Conservation (phyloP, 2,329 filamentous ascomycete species). For the Fusarium hostae region DNA sequence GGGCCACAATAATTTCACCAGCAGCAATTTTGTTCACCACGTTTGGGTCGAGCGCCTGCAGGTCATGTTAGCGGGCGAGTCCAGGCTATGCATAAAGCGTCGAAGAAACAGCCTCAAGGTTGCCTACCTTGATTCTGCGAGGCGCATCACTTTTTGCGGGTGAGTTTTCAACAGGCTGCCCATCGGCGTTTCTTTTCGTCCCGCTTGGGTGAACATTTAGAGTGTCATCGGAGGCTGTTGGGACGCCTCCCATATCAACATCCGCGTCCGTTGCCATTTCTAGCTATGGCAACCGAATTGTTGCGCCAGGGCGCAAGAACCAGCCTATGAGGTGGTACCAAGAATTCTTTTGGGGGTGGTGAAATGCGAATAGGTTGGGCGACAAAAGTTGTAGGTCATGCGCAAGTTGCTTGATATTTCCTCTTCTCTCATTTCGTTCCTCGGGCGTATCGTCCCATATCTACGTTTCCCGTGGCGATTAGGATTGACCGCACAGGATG, state of each 20-base stretch:
- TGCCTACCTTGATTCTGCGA: constrained; percentile 62
- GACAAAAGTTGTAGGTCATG: constrained; percentile 15
- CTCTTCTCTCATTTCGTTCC: constrained; percentile 31
- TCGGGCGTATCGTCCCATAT: constrained; percentile 19
- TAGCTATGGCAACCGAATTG: not conserved
- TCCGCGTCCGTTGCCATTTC: constrained; percentile 57
- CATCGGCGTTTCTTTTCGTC: constrained; percentile 62
- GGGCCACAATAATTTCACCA: constrained; percentile 97
- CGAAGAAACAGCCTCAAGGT: constrained; percentile 1
- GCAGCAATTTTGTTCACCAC: constrained; percentile 99
- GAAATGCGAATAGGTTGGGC: not conserved
- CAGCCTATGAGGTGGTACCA: constrained; percentile 1
- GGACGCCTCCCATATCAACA: constrained; percentile 26
- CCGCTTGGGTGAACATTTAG: constrained; percentile 45
- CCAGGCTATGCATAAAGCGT: constrained; percentile 1
- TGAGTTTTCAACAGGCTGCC: constrained; percentile 50
- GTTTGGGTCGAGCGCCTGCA: constrained; percentile 83
- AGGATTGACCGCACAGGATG: not conserved
- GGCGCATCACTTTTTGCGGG: constrained; percentile 43
- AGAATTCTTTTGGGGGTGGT: not conserved
- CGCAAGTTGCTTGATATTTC: constrained; percentile 7
- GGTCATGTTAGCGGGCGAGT: constrained; percentile 15
- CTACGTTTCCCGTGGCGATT: not conserved
- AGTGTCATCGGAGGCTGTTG: not conserved
- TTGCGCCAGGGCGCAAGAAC: not conserved